Base-by-base conservation (phyloP, 495 filamentous ascomycete genomes). In the Tuber borchii region DNA sequence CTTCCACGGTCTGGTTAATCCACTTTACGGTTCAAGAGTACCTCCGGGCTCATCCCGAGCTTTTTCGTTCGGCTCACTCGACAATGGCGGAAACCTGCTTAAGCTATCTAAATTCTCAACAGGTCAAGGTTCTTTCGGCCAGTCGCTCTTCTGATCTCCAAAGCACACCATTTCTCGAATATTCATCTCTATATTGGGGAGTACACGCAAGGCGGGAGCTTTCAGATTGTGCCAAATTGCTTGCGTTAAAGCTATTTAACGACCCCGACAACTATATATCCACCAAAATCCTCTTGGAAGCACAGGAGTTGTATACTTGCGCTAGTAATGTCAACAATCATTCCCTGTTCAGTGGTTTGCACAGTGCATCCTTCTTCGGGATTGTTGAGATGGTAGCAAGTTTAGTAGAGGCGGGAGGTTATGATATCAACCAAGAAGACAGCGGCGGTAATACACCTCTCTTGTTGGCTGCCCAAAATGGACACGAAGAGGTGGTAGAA, bases 221-320 rank as follows among this genome's bases (percentile, higher is more conserved):
- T 22, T 48, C 46, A 6, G 46, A 48, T 48, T 22, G 46, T 19
- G 46, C 46, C 19, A 48, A 48, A 22, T 2, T 22, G 1, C 19
- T 48, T 48, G 46, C 46, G 6, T 20, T 48, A 20, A 22, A 48
- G 20, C 20, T 48, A 22, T 48, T 48, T 22, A 20, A 20, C 6
- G 46, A 48, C 20, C 9, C 2, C 19, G 1, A 0, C 9, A 22
- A 8, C 17, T 20, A 48, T 20, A 48, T 48, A 48, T 22, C 46
- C 20, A 48, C 6, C 1, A 0, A 48, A 8, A 22, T 22, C 1
- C 7, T 48, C 20, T 9, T 48, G 6, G 8, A 22, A 0, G 46
- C 0, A 22, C 19, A 1, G 19, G 45, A 6, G 0, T 4, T 0
- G 6, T 48, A 20, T 19, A 0, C 0, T 1, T 22, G 7, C 45